Conservation (phyloP, 2,329 filamentous ascomycete genomes). For the Xylariales sp. region DNA sequence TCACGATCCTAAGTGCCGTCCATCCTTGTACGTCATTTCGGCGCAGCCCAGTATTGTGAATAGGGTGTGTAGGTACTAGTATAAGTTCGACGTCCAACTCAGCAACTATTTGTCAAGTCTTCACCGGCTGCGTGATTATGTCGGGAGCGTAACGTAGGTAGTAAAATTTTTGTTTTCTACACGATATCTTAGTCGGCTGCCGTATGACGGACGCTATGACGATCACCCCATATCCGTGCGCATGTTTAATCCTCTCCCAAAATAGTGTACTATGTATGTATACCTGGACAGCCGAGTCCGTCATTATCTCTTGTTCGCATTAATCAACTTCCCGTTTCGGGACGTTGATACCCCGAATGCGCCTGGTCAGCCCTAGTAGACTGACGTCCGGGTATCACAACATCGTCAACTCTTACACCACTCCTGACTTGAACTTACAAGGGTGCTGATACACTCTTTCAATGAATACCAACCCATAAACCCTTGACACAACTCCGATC, state of each 20-base stretch:
- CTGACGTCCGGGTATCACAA: constrained; percentile 15
- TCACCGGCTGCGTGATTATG: background rate
- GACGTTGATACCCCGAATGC: constrained; percentile 1
- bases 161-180: background rate
- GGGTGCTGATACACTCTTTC: constrained; percentile 27
- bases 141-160: background rate
- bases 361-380: constrained; percentile 19
- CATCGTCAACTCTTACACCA: constrained; percentile 18
- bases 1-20: background rate
- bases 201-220: constrained; percentile 10
- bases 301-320: constrained; percentile 19
- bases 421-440: constrained; percentile 13
- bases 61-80: background rate
- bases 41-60: background rate
- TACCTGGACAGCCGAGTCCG: background rate
- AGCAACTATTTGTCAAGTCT: background rate
- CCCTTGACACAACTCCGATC: constrained; percentile 19
- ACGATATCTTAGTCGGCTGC: too few species aligned
- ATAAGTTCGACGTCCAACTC: background rate
- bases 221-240: constrained; percentile 19
- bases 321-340: constrained; percentile 17
- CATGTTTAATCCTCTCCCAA: constrained; percentile 17
- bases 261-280: too few species aligned
- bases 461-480: constrained; percentile 12
- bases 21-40: constrained; percentile 4